A percentile compares a stretch with the other conserved stretches of the same genome.
phyloP scores from a whole-genome alignment of 1,139 yeast species.

The Pichia kudriavzevii region DNA sequence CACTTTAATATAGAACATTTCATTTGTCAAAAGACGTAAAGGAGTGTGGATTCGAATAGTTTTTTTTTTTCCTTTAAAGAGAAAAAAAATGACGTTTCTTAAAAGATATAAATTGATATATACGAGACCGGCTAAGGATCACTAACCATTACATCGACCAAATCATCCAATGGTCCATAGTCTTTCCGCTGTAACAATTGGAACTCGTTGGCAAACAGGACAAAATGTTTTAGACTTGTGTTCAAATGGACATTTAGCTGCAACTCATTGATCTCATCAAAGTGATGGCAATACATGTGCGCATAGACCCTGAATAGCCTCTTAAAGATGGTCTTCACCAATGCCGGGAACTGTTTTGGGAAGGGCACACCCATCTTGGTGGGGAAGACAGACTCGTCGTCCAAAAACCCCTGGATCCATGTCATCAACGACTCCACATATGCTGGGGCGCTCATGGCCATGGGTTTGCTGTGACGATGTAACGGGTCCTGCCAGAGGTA shows the following conservation, averaged over 20 bases:
- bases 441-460: conserved; percentile 84
- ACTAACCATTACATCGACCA: conserved; percentile 61
- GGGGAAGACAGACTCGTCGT: conserved; percentile 86
- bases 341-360: conserved; percentile 58
- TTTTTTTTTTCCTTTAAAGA: no score
- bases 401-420: conserved; percentile 88
- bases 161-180: conserved; percentile 85
- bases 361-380: conserved; percentile 79
- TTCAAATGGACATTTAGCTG: conserved; percentile 90
- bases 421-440: conserved; percentile 88
- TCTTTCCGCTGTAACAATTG: conserved; percentile 69
- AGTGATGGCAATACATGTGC: conserved; percentile 95
- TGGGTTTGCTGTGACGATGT: conserved; percentile 42
- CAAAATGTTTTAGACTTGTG: conserved; percentile 91
- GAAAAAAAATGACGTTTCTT: no score
- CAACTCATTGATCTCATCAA: conserved; percentile 85
- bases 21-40: no score
- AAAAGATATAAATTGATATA: no score
- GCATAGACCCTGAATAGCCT: conserved; percentile 94
- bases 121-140: conserved; percentile 16
- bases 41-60: no score
- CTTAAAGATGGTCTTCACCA: conserved; percentile 80
- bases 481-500: conserved; percentile 86
- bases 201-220: conserved; percentile 80
- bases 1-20: no score